Percentiles rank a stretch among this genome's conserved stretches.
Evolutionary conservation across 768 basidiomycete species (phyloP).

Genomic region (Dictyophora rubrovolvata): DNA sequence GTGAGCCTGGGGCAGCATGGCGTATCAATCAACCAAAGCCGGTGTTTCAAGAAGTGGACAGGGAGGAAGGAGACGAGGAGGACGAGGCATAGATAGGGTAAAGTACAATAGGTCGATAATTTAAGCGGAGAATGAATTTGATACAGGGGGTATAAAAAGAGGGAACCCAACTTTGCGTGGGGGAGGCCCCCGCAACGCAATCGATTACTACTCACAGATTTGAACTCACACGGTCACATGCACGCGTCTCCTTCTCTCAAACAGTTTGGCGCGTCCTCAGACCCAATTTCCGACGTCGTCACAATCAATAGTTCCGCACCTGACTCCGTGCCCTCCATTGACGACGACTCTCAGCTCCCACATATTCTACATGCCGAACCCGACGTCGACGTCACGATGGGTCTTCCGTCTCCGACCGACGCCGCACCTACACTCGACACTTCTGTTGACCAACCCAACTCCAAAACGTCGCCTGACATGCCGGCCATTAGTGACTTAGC

Average conservation of each 20-base stretch:
- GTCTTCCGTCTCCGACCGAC: constrained; percentile 20
- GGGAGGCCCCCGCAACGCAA: constrained; percentile 12
- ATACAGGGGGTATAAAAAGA: constrained; percentile 25
- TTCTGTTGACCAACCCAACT: constrained; percentile 9
- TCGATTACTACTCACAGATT: constrained; percentile 42
- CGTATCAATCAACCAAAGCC: constrained; percentile 75
- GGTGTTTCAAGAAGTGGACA: constrained; percentile 59
- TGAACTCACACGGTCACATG: constrained; percentile 15
- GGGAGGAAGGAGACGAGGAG: constrained; percentile 48
- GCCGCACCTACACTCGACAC: constrained; percentile 10
- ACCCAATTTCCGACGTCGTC: constrained; percentile 30
- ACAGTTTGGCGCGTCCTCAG: constrained; percentile 27
- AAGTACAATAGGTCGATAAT: constrained; percentile 15
- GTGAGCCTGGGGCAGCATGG: constrained; percentile 50
- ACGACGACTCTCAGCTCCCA: constrained; percentile 24
- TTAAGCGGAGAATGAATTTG: constrained; percentile 26
- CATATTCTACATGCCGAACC: constrained; percentile 17
- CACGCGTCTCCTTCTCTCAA: constrained; percentile 11
- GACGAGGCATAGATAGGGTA: constrained; percentile 25
- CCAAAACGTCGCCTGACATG: constrained; percentile 16
- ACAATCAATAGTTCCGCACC: constrained; percentile 39
- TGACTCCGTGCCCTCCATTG: constrained; percentile 38
- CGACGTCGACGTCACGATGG: constrained; percentile 48
- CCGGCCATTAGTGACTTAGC: constrained; percentile 22
- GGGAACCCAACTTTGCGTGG: background rate